Conservation (phyloP, 148 eudicot species). For the Rhododendron ovatum region DNA sequence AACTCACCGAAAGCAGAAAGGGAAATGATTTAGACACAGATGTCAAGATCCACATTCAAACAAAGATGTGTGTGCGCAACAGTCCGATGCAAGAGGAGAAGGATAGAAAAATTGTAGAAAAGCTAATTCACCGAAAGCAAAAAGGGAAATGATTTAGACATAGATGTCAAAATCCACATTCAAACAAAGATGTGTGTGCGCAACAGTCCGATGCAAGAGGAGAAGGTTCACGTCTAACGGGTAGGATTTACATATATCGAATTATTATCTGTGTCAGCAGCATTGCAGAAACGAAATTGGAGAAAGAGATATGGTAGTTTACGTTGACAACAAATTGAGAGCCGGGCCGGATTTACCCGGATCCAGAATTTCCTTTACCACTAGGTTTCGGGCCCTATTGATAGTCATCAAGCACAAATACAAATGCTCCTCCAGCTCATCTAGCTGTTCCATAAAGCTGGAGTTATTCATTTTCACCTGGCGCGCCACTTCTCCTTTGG, state of each 20-base stretch:
- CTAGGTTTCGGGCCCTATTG: conserved; percentile 77
- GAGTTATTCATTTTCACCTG: conserved; percentile 51
- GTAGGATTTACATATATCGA: neutral
- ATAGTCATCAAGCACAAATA: conserved; percentile 88
- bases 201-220: neutral
- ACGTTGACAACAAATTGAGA: neutral
- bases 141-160: neutral
- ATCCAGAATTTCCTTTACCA: conserved; percentile 56
- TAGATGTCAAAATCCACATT: neutral
- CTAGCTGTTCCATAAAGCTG: conserved; percentile 61
- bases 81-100: neutral
- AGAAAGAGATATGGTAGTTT: neutral
- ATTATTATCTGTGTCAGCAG: neutral
- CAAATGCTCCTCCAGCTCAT: conserved; percentile 94
- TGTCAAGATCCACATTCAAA: neutral
- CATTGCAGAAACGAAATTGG: neutral
- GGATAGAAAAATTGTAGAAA: no score
- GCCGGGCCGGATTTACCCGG: neutral
- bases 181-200: neutral
- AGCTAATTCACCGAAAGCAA: no score
- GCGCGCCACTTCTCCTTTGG: conserved; percentile 52
- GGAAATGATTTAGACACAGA: neutral
- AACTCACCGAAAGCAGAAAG: no score
- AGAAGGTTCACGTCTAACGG: neutral
- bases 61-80: neutral